phyloP scores from a whole-genome alignment of 2,329 filamentous ascomycete species.

The Annulohypoxylon truncatum region DNA sequence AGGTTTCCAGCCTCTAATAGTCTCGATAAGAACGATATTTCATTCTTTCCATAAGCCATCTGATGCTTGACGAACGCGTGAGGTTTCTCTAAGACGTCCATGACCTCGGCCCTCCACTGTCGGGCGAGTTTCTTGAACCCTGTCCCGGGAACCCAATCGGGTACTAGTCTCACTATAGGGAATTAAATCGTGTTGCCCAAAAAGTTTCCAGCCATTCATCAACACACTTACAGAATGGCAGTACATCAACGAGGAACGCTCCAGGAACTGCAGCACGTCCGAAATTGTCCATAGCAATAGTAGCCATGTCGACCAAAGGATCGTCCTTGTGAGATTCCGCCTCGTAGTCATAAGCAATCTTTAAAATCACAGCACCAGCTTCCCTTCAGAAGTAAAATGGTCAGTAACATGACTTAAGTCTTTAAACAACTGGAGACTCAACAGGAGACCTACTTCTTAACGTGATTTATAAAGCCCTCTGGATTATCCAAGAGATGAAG shows the following conservation, averaged over 20 bases:
- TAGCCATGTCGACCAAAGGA: conserved; percentile 39
- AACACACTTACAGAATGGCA: conserved; percentile 41
- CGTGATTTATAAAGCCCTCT: conserved; percentile 53
- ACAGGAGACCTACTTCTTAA: conserved; percentile 53
- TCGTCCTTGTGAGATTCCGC: conserved; percentile 41
- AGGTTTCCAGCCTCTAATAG: conserved; percentile 19
- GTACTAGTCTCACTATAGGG: conserved; percentile 40
- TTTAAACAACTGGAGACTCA: background rate
- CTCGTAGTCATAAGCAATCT: conserved; percentile 48
- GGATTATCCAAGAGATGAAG: conserved; percentile 56
- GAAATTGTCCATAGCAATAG: conserved; percentile 41
- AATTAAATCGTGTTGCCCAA: conserved; percentile 3
- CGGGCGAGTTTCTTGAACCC: conserved; percentile 42
- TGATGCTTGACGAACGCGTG: conserved; percentile 40
- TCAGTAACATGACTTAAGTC: background rate
- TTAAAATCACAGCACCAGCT: conserved; percentile 45
- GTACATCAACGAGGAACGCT: conserved; percentile 46
- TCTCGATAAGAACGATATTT: conserved; percentile 33
- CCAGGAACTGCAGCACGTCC: conserved; percentile 30
- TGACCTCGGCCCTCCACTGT: conserved; percentile 26
- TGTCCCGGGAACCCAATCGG: conserved; percentile 47
- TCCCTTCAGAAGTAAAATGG: conserved; percentile 49
- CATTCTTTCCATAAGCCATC: conserved; percentile 30
- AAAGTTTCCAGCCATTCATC: background rate
- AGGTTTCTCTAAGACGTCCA: conserved; percentile 35